phyloP scores from a whole-genome alignment of 2,329 filamentous ascomycete species.

The Ustulina deusta region DNA sequence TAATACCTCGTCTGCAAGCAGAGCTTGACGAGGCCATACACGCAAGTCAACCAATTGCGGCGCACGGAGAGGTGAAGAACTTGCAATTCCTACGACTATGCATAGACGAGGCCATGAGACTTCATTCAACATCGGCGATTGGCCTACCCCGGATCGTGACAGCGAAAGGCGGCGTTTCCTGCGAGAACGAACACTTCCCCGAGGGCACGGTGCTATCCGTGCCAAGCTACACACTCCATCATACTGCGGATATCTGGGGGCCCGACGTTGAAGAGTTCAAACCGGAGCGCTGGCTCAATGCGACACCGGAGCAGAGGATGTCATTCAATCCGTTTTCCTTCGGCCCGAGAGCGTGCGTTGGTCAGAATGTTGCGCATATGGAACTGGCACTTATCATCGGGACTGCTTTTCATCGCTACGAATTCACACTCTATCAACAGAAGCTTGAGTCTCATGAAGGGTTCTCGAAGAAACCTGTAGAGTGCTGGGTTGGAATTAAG shows the following conservation, averaged over 20 bases:
- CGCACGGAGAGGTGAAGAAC: conserved; percentile 32
- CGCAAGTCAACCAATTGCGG: conserved; percentile 20
- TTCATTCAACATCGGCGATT: conserved; percentile 33
- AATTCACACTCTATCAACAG: conserved; percentile 32
- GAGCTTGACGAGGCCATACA: conserved; percentile 31
- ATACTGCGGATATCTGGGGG: conserved; percentile 30
- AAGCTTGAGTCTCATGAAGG: conserved; percentile 33
- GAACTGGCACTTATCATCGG: conserved; percentile 34
- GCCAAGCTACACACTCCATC: conserved; percentile 37
- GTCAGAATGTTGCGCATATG: conserved; percentile 37
- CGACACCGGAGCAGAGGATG: conserved; percentile 28
- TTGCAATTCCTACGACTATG: conserved; percentile 34
- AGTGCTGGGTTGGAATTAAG: conserved; percentile 37
- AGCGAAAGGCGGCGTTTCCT: conserved; percentile 17
- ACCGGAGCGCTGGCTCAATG: conserved; percentile 33
- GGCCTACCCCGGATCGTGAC: conserved; percentile 35
- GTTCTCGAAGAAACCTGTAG: conserved; percentile 32
- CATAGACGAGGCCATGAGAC: conserved; percentile 36
- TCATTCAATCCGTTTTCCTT: conserved; percentile 36
- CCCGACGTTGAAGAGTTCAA: conserved; percentile 34
- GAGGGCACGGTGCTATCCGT: conserved; percentile 32
- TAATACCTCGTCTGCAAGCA: conserved; percentile 29
- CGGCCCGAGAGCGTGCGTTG: conserved; percentile 34
- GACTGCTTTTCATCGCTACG: conserved; percentile 35
- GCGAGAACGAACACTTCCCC: conserved; percentile 33